Percentiles rank a stretch among this genome's conserved stretches.
These are phyloP conservation scores for Peronospora belbahrii DNA, from an alignment of 352 stramenopile genomes.

Conservation along the genomic window DNA sequence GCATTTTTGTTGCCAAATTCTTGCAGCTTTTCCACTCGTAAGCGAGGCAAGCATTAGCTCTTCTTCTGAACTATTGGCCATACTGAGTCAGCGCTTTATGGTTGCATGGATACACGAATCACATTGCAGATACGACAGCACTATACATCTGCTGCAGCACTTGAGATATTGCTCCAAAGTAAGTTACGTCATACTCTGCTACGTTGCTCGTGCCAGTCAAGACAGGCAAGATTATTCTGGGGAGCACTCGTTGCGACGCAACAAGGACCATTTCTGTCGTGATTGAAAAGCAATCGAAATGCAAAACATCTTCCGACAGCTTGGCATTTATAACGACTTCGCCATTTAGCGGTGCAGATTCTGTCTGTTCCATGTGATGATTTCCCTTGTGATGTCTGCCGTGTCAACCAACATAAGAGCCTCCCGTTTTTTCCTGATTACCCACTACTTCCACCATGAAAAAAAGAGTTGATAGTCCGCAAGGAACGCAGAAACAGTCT, in stretches of 20 bases:
- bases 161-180: no score
- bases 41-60: no score
- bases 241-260: no score
- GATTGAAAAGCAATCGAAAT: slow-evolving; percentile 10
- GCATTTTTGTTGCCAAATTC: no score
- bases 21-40: neutral
- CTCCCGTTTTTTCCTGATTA: neutral
- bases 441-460: neutral
- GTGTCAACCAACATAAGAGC: neutral
- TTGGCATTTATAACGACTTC: slow-evolving; percentile 16
- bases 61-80: no score
- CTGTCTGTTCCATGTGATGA: neutral
- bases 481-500: slow-evolving; percentile 30
- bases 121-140: no score
- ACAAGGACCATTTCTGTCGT: neutral
- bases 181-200: slow-evolving; percentile 1
- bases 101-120: neutral
- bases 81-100: neutral
- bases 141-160: no score
- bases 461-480: slow-evolving; percentile 19
- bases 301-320: slow-evolving; percentile 9
- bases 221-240: no score
- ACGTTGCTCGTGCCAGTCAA: neutral
- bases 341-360: neutral
- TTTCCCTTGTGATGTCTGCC: neutral